Evolutionary conservation across 1,284 basidiomycete genomes (phyloP).

Genomic region (Sporisorium graminicola): DNA sequence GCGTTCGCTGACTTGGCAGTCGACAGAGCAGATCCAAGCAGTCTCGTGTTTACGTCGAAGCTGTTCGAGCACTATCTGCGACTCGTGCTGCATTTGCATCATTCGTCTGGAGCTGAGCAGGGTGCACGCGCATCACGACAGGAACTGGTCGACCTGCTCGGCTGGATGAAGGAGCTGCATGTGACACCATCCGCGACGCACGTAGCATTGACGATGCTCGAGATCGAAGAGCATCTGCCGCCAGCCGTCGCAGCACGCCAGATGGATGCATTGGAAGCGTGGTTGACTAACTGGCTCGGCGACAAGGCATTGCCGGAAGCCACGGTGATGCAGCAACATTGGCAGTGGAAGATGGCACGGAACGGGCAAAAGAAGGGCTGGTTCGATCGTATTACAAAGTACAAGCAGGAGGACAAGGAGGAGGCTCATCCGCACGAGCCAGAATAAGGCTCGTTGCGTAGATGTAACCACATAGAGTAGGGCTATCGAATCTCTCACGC

Average conservation of each 20-base stretch:
- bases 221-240: constrained; percentile 39
- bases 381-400: constrained; percentile 22
- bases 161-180: constrained; percentile 40
- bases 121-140: constrained; percentile 2
- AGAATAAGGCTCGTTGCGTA: neutral
- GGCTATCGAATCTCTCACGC: neutral
- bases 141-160: constrained; percentile 33
- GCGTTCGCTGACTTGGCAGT: neutral
- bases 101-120: constrained; percentile 15
- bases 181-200: constrained; percentile 23
- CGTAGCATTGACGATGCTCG: constrained; percentile 35
- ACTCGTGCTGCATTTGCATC: constrained; percentile 28
- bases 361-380: constrained; percentile 29
- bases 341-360: constrained; percentile 41
- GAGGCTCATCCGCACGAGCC: neutral
- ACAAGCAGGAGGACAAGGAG: neutral
- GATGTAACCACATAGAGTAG: neutral
- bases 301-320: constrained; percentile 14
- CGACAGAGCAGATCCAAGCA: constrained; percentile 1
- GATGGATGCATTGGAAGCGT: constrained; percentile 33
- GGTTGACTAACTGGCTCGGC: constrained; percentile 35
- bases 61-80: constrained; percentile 44
- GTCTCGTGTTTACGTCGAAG: constrained; percentile 27
- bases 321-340: constrained; percentile 26
- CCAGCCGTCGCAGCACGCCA: constrained; percentile 31